Base-by-base conservation (phyloP, 441 rosid species). In the Kokia cookei region DNA sequence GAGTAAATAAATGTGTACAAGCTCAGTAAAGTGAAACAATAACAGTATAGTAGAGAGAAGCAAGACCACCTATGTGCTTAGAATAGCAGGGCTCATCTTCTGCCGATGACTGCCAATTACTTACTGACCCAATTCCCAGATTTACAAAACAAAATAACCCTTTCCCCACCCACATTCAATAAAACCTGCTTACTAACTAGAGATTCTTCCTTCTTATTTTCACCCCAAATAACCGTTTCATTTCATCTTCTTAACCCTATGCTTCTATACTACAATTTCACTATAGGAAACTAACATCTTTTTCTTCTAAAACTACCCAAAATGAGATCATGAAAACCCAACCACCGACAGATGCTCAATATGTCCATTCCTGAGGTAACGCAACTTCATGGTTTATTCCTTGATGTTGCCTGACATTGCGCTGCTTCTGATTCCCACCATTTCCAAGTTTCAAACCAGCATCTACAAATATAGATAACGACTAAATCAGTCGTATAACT, bases 311-410 rank as follows among this genome's bases (percentile, higher is more conserved):
- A 54, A 63, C 6, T 11, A 0, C 37, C 71, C 51, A 62, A 65
- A 15, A 73, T 7, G 13, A 1, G 19, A 7, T 2, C 0, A 40
- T 9, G 5, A n/a, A n/a, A 19, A 4, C 17, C 65, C 15, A 4
- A 14, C 17, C 32, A 64, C 6, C 15, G 7, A 0, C 57, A 43
- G 2, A 40, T 26, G 42, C 2, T 64, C 82, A 90, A 59, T 82
- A 87, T 6, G 93, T 85, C 94, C 94, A 90, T 62, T 90, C 94
- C 68, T 77, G 88, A 1, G 94, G 93, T 43, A 90, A 79, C 79
- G 83, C 65, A 65, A 81, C 66, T 63, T 88, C 94, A 1, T 35
- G 71, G 60, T 29, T 75, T 32, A 71, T 50, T 1, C 45, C 84
- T 26, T 75, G 75, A 48, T 76, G 83, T 17, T 77, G 67, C 78